Percentiles rank a stretch among this genome's conserved stretches.
phyloP scores from a whole-genome alignment of 1,284 basidiomycete genomes.

The Apiotrichum porosum region DNA sequence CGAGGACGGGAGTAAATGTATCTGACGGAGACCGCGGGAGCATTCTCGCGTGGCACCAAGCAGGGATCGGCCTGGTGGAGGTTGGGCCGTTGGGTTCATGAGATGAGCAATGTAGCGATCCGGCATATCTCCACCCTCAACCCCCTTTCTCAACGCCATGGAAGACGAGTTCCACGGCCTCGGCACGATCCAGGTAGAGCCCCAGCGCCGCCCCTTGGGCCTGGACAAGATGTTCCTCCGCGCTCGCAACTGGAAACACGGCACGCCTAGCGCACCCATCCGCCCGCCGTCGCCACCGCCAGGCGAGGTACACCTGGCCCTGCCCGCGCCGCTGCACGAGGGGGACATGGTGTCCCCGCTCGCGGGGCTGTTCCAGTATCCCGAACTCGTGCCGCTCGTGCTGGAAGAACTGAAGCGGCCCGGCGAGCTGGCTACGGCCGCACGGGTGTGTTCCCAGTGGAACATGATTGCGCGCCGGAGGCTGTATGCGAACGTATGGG shows the following conservation, averaged over 20 bases:
- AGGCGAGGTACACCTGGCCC: conserved; percentile 16
- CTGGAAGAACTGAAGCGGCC: conserved; percentile 35
- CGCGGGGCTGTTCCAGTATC: conserved; percentile 28
- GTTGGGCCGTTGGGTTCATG: too few relatives aligned
- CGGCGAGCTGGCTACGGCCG: conserved; percentile 29
- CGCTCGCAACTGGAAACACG: conserved; percentile 8
- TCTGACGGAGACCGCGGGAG: conserved; percentile 1
- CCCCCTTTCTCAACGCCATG: neutral
- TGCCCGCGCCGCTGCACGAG: conserved; percentile 20
- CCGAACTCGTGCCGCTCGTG: conserved; percentile 36
- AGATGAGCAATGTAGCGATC: too few relatives aligned
- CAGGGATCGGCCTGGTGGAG: too few relatives aligned
- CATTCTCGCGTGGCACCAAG: neutral
- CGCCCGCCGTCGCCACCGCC: conserved; percentile 28
- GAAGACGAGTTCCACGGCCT: conserved; percentile 17
- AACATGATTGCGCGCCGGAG: conserved; percentile 23
- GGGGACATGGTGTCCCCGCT: conserved; percentile 23
- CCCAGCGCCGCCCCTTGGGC: conserved; percentile 23
- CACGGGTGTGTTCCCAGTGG: conserved; percentile 33
- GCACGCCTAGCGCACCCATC: conserved; percentile 3
- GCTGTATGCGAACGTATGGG: conserved; percentile 44
- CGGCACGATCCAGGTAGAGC: conserved; percentile 29
- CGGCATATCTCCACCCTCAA: too few relatives aligned
- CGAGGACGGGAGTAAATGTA: too few relatives aligned
- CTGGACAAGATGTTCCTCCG: conserved; percentile 40